A percentile compares a stretch with the other conserved stretches of the same genome.
Evolutionary conservation across 1,139 yeast species (phyloP).

Genomic region (Saccharomyces hybrid): DNA sequence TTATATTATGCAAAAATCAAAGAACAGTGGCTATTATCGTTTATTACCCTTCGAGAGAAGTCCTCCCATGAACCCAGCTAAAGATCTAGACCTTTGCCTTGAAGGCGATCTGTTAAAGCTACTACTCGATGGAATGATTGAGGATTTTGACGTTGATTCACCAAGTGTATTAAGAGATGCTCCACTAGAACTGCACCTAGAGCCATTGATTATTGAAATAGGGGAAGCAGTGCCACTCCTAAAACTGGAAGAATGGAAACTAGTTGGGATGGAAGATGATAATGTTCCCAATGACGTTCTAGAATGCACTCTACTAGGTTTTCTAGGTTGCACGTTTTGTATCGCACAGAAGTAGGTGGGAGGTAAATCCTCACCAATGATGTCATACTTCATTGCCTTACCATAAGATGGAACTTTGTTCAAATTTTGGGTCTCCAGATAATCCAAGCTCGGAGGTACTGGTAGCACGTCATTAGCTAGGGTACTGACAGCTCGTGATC

Average conservation of each 20-base stretch:
- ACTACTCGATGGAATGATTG: neutral
- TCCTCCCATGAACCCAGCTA: neutral
- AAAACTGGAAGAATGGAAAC: neutral
- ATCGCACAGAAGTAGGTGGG: conserved; percentile 43
- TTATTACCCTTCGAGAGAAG: neutral
- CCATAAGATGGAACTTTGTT: conserved; percentile 71
- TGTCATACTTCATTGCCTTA: conserved; percentile 51
- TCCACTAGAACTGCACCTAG: neutral
- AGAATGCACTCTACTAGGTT: neutral
- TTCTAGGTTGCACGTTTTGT: neutral
- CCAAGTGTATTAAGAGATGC: neutral
- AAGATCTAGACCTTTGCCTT: neutral
- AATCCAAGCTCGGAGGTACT: conserved; percentile 8
- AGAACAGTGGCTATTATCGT: neutral
- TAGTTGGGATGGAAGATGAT: neutral
- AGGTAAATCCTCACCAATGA: conserved; percentile 41
- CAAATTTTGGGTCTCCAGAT: conserved; percentile 38
- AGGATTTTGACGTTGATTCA: neutral
- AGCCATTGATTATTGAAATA: neutral
- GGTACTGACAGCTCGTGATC: neutral
- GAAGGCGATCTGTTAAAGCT: neutral
- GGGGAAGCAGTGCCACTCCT: neutral
- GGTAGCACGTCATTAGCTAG: neutral
- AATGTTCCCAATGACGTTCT: neutral
- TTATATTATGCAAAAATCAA: neutral